Conservation (phyloP, 768 basidiomycete species). For the Kwoniella mangroviensis region DNA sequence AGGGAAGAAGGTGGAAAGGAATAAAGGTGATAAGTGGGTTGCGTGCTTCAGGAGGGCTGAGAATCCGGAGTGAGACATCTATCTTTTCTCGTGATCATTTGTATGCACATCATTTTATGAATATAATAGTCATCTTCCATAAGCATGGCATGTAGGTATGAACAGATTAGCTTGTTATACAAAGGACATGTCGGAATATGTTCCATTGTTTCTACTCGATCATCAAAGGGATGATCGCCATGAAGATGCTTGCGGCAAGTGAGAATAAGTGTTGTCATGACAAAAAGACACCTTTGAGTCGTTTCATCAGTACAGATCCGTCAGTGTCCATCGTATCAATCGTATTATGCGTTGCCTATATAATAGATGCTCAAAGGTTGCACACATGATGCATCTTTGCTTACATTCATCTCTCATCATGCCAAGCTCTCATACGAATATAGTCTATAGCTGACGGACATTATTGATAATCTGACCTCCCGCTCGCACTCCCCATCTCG, state of each 20-base stretch:
- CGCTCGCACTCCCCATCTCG: no score
- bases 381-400: neutral
- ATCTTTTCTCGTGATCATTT: no score
- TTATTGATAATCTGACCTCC: neutral
- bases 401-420: neutral
- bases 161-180: neutral
- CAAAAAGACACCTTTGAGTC: constrained; percentile 2
- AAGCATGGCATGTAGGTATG: neutral
- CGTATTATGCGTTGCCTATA: neutral
- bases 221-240: constrained; percentile 8
- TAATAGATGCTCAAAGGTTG: neutral
- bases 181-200: neutral
- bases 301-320: constrained; percentile 7
- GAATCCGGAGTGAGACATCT: constrained; percentile 32
- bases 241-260: constrained; percentile 4
- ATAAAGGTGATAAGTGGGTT: constrained; percentile 86
- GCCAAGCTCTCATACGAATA: neutral
- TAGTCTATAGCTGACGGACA: neutral
- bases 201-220: constrained; percentile 12
- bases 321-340: neutral
- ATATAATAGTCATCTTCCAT: neutral
- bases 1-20: constrained; percentile 93
- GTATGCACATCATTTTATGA: neutral
- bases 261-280: neutral
- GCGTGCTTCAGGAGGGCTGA: constrained; percentile 80